Evolutionary conservation across 164 flowering plant genomes (phyloP), one percentile per base, ranked within the genome.

Genomic region (Dillenia turbinata): DNA sequence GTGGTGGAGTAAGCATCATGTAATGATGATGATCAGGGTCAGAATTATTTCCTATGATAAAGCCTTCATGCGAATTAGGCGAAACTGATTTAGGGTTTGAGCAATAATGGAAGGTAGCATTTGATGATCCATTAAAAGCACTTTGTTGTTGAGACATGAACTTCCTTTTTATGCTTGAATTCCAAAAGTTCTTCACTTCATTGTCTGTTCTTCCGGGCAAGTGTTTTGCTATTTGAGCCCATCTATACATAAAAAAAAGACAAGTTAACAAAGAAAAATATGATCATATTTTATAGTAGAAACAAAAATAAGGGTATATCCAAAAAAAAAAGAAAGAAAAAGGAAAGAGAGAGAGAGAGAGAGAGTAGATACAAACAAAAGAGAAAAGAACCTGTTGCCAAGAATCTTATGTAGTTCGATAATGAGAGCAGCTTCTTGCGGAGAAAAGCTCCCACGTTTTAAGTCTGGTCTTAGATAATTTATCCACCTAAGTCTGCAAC

Each of bases 141-240:
- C n/a, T 71, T 63, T 33, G 40, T 33, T 33, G 40, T 33, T 73
- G 75, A 46, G 85, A 71, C 12, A 81, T 44, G 53, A 87, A 83
- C 71, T 82, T 92, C 77, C 86, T 92, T 77, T 89, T 92, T 16
- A 89, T 81, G 81, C 88, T 85, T 51, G 97, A 89, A 65, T 92
- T 89, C 96, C 96, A 92, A 57, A 87, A 89, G 63, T 92, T 92
- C 86, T 92, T 92, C 67, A 91, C 91, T 67, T 91, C 97, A 63
- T 91, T 91, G 62, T 91, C 97, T 63, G 97, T 89, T 78, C 97
- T 89, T 69, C 97, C 96, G 5, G 94, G 96, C 9, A 92, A 70
- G 51, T 86, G 83, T 69, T 81, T 89, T 5, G 97, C 97, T 65
- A 92, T 92, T 61, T 89, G 96, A 53, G 97, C 90, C 97, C 97